These are phyloP conservation scores for Ceratocystis huliohia DNA, from an alignment of 2,329 filamentous ascomycete species.

Conservation along the genomic window DNA sequence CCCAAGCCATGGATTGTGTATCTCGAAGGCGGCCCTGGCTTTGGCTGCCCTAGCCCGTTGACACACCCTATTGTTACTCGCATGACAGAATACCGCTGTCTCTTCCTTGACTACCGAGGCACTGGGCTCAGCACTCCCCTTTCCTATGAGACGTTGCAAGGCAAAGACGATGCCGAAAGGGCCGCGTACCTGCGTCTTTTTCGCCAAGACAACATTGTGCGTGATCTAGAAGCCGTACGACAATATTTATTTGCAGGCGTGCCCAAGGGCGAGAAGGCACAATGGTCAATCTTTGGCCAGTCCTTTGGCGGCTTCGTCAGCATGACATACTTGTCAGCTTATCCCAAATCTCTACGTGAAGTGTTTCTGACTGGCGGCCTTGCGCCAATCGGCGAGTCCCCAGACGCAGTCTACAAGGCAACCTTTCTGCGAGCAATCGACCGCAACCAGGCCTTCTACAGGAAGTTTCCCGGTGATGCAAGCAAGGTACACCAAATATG, in stretches of 20 bases:
- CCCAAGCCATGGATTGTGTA: conserved; percentile 53
- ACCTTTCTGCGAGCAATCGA: conserved; percentile 54
- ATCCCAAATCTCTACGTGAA: conserved; percentile 65
- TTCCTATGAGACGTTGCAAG: conserved; percentile 50
- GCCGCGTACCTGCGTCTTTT: conserved; percentile 72
- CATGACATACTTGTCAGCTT: conserved; percentile 71
- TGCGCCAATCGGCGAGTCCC: conserved; percentile 56
- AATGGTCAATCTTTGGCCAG: conserved; percentile 82
- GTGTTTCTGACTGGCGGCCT: conserved; percentile 76
- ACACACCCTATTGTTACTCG: conserved; percentile 56
- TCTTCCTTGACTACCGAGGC: conserved; percentile 83
- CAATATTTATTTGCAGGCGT: conserved; percentile 50
- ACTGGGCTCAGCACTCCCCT: conserved; percentile 76
- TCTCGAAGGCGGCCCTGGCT: conserved; percentile 76
- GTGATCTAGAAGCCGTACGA: conserved; percentile 76
- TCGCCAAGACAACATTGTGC: conserved; percentile 80
- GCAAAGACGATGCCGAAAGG: conserved; percentile 54
- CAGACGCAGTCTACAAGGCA: conserved; percentile 62
- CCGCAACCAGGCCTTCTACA: conserved; percentile 68
- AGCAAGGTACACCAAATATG: conserved; percentile 54
- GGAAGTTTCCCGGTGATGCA: conserved; percentile 73
- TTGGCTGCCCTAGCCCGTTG: conserved; percentile 63
- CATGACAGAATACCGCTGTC: conserved; percentile 69
- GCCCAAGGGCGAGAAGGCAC: conserved; percentile 44
- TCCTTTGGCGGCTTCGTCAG: conserved; percentile 84